These are phyloP conservation scores for Lepidopterella palustris DNA, from an alignment of 495 filamentous ascomycete genomes.

Conservation along the genomic window DNA sequence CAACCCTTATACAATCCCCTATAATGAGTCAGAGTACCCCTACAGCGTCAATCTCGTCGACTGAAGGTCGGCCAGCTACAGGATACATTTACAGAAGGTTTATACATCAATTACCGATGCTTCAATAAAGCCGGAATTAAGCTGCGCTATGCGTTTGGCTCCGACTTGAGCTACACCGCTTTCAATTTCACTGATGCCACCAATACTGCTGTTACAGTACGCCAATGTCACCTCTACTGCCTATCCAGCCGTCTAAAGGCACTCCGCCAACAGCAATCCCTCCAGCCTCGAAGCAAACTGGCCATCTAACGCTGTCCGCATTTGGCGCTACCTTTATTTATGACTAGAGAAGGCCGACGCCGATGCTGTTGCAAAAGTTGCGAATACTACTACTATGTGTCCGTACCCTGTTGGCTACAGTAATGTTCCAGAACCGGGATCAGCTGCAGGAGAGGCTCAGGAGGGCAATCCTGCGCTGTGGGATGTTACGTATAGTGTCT, in stretches of 20 bases:
- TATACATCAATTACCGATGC: constrained; percentile 63
- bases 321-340: constrained; percentile 71
- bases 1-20: constrained; percentile 73
- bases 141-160: constrained; percentile 62
- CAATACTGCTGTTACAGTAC: constrained; percentile 42
- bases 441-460: constrained; percentile 35
- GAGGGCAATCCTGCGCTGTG: constrained; percentile 57
- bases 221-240: constrained; percentile 45
- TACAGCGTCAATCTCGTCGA: constrained; percentile 48
- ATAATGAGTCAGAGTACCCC: constrained; percentile 56
- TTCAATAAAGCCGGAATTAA: constrained; percentile 52
- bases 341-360: constrained; percentile 49
- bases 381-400: constrained; percentile 18
- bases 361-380: constrained; percentile 25
- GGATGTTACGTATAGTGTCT: constrained; percentile 49
- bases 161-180: constrained; percentile 56
- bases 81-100: constrained; percentile 62
- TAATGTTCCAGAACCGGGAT: constrained; percentile 28
- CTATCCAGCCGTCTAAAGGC: constrained; percentile 49
- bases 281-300: constrained; percentile 52
- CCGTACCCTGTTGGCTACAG: constrained; percentile 30
- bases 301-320: constrained; percentile 52
- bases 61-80: constrained; percentile 59
- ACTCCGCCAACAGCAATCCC: constrained; percentile 53
- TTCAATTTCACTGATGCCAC: constrained; percentile 46